These are phyloP conservation scores for Stramenopiles sp. DNA, from an alignment of 352 stramenopile species.

Conservation along the genomic window DNA sequence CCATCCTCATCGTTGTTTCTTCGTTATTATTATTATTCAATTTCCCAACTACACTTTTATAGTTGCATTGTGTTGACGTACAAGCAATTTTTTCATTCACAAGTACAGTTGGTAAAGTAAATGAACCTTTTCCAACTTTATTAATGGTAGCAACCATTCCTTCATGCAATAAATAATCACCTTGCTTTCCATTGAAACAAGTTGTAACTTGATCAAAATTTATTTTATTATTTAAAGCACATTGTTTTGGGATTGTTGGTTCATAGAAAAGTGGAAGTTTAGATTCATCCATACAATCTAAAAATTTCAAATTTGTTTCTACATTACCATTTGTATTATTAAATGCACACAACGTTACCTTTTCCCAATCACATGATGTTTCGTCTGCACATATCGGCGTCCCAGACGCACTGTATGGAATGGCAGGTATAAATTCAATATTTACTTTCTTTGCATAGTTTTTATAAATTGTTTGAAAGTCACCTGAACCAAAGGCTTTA, in stretches of 20 bases:
- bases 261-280: background rate
- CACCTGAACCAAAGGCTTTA: background rate
- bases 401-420: background rate
- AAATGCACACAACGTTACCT: background rate
- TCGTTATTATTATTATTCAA: background rate
- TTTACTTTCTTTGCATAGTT: background rate
- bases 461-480: background rate
- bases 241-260: background rate
- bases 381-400: background rate
- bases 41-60: background rate
- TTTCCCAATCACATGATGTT: background rate
- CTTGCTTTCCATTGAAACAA: background rate
- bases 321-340: background rate
- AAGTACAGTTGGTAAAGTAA: background rate
- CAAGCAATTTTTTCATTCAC: background rate
- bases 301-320: background rate
- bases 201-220: background rate
- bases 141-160: background rate
- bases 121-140: background rate
- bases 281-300: background rate
- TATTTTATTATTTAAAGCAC: background rate
- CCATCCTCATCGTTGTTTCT: background rate
- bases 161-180: background rate
- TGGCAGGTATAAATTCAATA: background rate
- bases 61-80: background rate